phyloP scores from a whole-genome alignment of 2,329 filamentous ascomycete genomes.

The Xylariales sp. region DNA sequence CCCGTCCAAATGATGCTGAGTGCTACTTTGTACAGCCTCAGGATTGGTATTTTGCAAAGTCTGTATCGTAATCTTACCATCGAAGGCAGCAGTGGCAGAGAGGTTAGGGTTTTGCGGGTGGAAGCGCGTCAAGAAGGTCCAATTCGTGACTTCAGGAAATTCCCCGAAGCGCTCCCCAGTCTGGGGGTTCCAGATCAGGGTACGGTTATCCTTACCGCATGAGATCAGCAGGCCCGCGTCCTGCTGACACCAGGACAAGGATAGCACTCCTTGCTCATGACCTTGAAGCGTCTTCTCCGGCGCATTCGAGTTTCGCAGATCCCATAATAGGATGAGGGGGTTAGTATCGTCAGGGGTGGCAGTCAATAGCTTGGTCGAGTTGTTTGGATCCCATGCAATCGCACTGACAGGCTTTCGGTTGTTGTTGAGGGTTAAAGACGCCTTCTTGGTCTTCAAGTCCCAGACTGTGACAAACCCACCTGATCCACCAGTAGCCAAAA shows the following conservation, averaged over 20 bases:
- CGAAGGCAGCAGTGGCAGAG: constrained; percentile 92
- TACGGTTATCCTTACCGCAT: constrained; percentile 94
- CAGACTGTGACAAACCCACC: constrained; percentile 96
- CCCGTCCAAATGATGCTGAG: constrained; percentile 70
- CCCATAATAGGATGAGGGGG: constrained; percentile 88
- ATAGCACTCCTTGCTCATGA: constrained; percentile 92
- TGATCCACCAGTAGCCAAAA: constrained; percentile 87
- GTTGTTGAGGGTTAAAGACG: constrained; percentile 92
- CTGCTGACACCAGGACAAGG: constrained; percentile 90
- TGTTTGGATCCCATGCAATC: constrained; percentile 95
- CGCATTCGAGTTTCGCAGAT: constrained; percentile 91
- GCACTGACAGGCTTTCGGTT: constrained; percentile 92
- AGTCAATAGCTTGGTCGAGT: constrained; percentile 89
- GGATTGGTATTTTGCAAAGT: constrained; percentile 91
- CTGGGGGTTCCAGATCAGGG: constrained; percentile 92
- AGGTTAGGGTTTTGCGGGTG: constrained; percentile 90
- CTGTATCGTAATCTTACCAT: constrained; percentile 91
- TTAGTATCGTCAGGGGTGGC: constrained; percentile 85
- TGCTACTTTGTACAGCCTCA: constrained; percentile 60
- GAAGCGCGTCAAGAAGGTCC: constrained; percentile 95
- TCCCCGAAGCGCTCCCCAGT: constrained; percentile 85
- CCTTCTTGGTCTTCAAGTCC: constrained; percentile 98
- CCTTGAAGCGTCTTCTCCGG: constrained; percentile 83
- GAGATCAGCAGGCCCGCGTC: constrained; percentile 87
- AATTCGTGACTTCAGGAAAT: constrained; percentile 97